Conservation (phyloP, 129 eudicot genomes). For the Oenanthe sinensis region DNA sequence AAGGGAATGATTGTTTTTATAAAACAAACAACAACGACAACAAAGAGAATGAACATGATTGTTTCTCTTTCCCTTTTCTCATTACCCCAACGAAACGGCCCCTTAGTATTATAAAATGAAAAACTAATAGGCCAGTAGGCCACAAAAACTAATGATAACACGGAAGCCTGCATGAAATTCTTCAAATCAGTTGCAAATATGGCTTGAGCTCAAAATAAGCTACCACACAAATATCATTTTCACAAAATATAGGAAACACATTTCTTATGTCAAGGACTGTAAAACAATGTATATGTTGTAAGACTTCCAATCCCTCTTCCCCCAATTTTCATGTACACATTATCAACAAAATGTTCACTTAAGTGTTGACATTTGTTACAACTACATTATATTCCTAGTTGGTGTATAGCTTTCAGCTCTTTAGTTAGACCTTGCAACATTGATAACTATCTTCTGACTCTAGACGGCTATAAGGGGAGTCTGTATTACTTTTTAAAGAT, state of each 20-base stretch:
- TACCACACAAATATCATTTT: not conserved
- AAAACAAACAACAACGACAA: no score
- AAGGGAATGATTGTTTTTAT: no score
- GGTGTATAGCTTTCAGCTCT: not conserved
- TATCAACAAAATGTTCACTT: not conserved
- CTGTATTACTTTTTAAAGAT: not conserved
- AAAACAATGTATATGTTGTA: not conserved
- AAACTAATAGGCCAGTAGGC: not conserved
- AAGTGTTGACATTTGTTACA: not conserved
- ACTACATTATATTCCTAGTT: not conserved
- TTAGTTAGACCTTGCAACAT: not conserved
- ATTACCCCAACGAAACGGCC: no score
- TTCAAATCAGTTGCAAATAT: not conserved
- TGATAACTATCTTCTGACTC: not conserved
- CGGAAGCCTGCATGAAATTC: not conserved
- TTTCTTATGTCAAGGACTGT: not conserved
- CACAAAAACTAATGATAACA: not conserved
- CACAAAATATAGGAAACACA: not conserved
- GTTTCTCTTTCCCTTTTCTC: no score
- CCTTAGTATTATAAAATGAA: not conserved
- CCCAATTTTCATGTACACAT: not conserved
- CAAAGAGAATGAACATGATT: no score
- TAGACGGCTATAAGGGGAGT: not conserved
- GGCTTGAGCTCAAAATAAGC: not conserved
- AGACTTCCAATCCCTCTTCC: no score